phyloP scores from a whole-genome alignment of 139 green algal genomes.

The Deuterostichococcus epilithicus region DNA sequence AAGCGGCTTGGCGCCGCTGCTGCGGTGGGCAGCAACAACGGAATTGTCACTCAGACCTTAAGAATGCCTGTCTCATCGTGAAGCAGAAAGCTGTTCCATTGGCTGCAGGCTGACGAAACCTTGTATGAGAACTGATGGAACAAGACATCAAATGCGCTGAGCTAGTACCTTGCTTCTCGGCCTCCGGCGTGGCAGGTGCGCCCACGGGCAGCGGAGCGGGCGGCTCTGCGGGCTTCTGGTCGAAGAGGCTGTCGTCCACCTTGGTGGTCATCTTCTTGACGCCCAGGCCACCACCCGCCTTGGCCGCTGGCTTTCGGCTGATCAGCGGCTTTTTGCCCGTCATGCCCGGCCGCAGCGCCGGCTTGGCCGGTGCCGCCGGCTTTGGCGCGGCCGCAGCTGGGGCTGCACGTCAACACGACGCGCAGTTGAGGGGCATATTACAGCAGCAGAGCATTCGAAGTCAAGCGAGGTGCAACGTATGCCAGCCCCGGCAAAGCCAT shows the following conservation, averaged over 20 bases:
- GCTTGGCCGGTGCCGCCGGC: constrained; percentile 8
- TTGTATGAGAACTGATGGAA: constrained; percentile 10
- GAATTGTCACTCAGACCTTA: too few species aligned
- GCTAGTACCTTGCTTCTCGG: background rate
- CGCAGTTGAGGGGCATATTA: background rate
- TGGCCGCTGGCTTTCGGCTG: constrained; percentile 32
- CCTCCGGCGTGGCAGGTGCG: background rate
- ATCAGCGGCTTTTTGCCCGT: background rate
- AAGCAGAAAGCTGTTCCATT: too few species aligned
- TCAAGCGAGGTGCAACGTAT: too few species aligned
- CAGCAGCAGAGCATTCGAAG: background rate
- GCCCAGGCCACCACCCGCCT: constrained; percentile 66
- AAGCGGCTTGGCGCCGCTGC: constrained; percentile 51
- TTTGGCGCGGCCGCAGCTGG: background rate
- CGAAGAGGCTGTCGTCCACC: constrained; percentile 79
- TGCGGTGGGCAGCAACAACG: constrained; percentile 1
- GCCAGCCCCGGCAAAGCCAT: too few species aligned
- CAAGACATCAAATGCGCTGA: background rate
- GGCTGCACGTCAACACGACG: background rate
- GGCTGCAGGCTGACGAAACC: background rate
- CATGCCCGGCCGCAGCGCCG: constrained; percentile 28
- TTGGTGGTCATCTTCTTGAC: constrained; percentile 80
- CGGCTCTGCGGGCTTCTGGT: constrained; percentile 48
- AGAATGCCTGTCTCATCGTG: too few species aligned
- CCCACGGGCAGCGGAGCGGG: constrained; percentile 6